A percentile compares a stretch with the other conserved stretches of the same genome.
phyloP scores from a whole-genome alignment of 2,329 filamentous ascomycete species.

The Colletotrichum cereale region DNA sequence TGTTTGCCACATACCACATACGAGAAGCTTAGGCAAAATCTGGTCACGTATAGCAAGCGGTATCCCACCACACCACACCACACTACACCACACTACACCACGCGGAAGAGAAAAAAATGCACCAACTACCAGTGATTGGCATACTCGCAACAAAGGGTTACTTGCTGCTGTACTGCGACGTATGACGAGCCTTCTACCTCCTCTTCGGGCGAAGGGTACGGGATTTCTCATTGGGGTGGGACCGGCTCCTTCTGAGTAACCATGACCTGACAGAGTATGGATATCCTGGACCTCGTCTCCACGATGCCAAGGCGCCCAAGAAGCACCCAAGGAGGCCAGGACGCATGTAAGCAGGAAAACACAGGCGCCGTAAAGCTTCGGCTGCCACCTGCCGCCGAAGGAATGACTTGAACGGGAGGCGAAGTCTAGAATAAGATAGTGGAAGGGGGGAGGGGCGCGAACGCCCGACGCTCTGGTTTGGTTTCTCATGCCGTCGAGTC shows the following conservation, averaged over 20 bases:
- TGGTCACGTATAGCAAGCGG: not conserved
- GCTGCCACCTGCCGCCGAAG: slow-evolving; percentile 12
- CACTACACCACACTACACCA: slow-evolving; percentile 1
- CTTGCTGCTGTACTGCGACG: slow-evolving; percentile 7
- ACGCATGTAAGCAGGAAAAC: slow-evolving; percentile 21
- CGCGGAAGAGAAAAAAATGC: not conserved
- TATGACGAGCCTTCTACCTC: slow-evolving; percentile 20
- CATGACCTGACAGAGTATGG: not conserved
- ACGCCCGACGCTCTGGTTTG: not conserved
- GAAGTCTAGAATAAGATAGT: not conserved
- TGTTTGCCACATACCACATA: slow-evolving; percentile 7
- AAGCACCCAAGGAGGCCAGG: not conserved
- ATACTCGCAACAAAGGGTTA: not conserved
- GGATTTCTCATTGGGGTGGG: not conserved
- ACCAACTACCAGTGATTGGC: not conserved
- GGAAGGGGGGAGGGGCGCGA: not conserved
- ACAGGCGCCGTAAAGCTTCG: slow-evolving; percentile 12
- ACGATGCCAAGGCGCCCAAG: slow-evolving; percentile 20
- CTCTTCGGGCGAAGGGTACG: not conserved
- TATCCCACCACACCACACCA: not conserved
- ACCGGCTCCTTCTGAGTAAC: not conserved
- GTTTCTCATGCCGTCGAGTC: not conserved
- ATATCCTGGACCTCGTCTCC: not conserved
- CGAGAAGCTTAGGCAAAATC: slow-evolving; percentile 15
- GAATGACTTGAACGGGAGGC: slow-evolving; percentile 17